Conservation (phyloP, 1,284 basidiomycete genomes). For the Athelia sp. region DNA sequence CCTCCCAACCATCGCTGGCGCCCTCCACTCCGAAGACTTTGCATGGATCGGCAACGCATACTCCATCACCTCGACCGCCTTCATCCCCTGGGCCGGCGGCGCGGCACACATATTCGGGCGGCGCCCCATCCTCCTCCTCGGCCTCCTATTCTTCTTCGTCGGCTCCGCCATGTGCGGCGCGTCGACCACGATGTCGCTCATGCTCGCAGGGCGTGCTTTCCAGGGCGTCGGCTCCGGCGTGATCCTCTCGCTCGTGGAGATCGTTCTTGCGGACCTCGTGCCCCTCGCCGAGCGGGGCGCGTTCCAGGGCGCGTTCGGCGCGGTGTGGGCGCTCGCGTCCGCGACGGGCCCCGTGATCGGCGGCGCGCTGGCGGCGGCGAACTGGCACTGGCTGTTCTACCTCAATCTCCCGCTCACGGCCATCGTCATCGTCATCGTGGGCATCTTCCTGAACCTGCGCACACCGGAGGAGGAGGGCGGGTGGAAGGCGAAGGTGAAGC, state of each 20-base stretch:
- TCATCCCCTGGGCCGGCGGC: constrained; percentile 25
- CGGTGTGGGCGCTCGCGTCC: constrained; percentile 27
- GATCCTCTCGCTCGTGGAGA: constrained; percentile 25
- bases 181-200: constrained; percentile 28
- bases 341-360: constrained; percentile 5
- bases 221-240: constrained; percentile 36
- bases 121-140: constrained; percentile 24
- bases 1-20: constrained; percentile 20
- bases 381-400: not conserved
- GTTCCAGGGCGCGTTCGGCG: constrained; percentile 26
- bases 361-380: not conserved
- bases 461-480: not conserved
- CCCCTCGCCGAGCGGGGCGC: constrained; percentile 30
- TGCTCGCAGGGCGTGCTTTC: constrained; percentile 23
- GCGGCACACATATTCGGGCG: constrained; percentile 31
- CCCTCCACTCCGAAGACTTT: constrained; percentile 16
- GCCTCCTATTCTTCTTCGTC: constrained; percentile 26
- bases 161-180: constrained; percentile 30
- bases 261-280: constrained; percentile 30
- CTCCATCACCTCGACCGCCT: constrained; percentile 25
- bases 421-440: not conserved
- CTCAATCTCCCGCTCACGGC: not conserved
- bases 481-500: not conserved
- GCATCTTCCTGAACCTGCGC: not conserved
- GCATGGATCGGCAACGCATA: constrained; percentile 32